Conservation (phyloP, 2,329 filamentous ascomycete genomes). For the Trichoderma simmonsii region DNA sequence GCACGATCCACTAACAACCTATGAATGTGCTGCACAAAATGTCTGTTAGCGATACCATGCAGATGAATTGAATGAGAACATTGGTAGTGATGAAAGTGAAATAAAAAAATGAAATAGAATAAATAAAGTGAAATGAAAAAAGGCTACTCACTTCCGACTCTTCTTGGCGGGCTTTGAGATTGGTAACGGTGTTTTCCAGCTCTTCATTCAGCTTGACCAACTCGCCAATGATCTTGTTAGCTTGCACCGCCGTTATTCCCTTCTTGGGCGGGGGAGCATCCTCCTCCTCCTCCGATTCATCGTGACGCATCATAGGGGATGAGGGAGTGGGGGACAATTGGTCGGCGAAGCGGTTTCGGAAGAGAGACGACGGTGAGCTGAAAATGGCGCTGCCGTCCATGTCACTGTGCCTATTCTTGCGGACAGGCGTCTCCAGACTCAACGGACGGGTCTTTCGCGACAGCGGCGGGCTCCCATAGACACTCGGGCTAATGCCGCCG, state of each 20-base stretch:
- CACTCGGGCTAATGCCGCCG: not conserved
- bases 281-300: slow-evolving; percentile 26
- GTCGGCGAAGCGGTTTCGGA: slow-evolving; percentile 40
- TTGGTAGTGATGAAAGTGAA: too few relatives aligned
- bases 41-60: not conserved
- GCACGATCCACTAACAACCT: slow-evolving; percentile 56
- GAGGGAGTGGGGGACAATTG: slow-evolving; percentile 32
- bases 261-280: slow-evolving; percentile 28
- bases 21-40: slow-evolving; percentile 54
- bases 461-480: slow-evolving; percentile 23
- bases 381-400: slow-evolving; percentile 30
- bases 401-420: slow-evolving; percentile 19
- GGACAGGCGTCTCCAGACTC: slow-evolving; percentile 29
- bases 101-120: not conserved
- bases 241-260: slow-evolving; percentile 35
- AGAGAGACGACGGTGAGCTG: slow-evolving; percentile 35
- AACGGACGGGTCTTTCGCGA: slow-evolving; percentile 16
- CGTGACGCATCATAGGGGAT: slow-evolving; percentile 30
- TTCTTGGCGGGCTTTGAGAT: slow-evolving; percentile 54
- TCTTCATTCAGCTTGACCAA: slow-evolving; percentile 46
- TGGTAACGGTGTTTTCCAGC: slow-evolving; percentile 47
- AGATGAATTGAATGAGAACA: not conserved
- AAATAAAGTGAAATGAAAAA: not conserved
- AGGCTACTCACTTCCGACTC: slow-evolving; percentile 52
- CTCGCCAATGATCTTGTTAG: slow-evolving; percentile 38